Evolutionary conservation across 371 early-diverging fungal genomes (phyloP), one percentile per base, ranked within the genome.

Genomic region (Zychaea mexicana): DNA sequence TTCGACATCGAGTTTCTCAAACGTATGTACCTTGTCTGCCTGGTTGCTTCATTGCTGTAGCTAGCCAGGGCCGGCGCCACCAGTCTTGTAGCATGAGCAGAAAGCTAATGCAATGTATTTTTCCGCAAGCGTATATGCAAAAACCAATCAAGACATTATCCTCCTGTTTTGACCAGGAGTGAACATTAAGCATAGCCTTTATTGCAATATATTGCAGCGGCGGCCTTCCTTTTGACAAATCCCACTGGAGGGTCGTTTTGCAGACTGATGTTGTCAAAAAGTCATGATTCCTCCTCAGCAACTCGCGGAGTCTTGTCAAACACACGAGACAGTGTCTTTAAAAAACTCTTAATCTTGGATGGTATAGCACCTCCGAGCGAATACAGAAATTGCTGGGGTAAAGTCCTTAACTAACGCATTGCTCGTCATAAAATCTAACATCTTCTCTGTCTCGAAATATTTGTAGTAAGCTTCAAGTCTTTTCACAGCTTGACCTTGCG

Each of bases 191-290:
- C 61, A 88, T 73, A 7, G 79, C 87, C 36, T 82, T 76, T 45
- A 88, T 79, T 8, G 85, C 65, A 17, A 83, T 76, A 61, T 85
- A 83, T 22, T 81, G 74, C 22, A 84, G 74, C 17, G 87, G 87
- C 17, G 87, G 84, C 95, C 95, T 95, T 9, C 85, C 90, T 70
- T 92, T 92, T 2, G 95, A 95, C 64, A 78, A 90, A 70, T 95
- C 96, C 96, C 96, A 96, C 73, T 96, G 95, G 69, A 90, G 74
- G 0, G 83, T 84, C 27, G 86, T 86, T 36, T 84, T 69, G 39
- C 76, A 55, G 30, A 76, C 62, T 61, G 91, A 86, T 1, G 87
- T 82, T 0, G 94, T 91, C 15, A 94, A 69, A 6, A 92, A 90
- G 42, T 92, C 94, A 12, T 81, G 81, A 45, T 69, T 76, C 46